Evolutionary conservation across 2,329 filamentous ascomycete species (phyloP).

Genomic region (Cercospora sp.): DNA sequence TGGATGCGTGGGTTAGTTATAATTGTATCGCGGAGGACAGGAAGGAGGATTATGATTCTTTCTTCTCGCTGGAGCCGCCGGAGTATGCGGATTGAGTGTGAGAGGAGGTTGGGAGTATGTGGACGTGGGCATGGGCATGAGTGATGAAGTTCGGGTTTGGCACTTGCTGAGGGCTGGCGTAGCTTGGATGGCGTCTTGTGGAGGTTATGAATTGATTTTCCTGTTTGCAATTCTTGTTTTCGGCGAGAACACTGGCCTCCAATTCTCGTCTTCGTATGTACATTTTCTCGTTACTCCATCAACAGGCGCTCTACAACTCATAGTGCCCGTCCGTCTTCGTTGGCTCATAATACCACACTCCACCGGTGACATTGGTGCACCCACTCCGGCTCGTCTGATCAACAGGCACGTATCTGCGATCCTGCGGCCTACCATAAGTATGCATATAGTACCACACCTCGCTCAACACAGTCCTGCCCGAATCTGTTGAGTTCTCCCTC

Average conservation of each 20-base stretch:
- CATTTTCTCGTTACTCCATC: background rate
- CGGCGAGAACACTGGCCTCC: too few species aligned
- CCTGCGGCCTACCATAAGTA: constrained; percentile 59
- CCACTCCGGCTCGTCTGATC: constrained; percentile 54
- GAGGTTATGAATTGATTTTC: background rate
- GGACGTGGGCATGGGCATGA: background rate
- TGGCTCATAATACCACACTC: constrained; percentile 58
- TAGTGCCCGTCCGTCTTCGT: constrained; percentile 28
- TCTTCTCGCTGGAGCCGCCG: background rate
- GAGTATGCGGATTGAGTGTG: background rate
- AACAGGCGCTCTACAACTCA: background rate
- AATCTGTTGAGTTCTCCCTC: constrained; percentile 51
- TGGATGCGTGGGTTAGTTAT: background rate
- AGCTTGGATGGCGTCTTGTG: background rate
- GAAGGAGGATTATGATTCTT: background rate
- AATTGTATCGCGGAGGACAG: background rate
- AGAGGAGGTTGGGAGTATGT: background rate
- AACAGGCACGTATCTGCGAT: constrained; percentile 49
- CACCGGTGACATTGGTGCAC: constrained; percentile 57
- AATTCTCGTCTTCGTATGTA: background rate
- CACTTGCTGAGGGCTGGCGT: background rate
- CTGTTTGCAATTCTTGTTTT: too few species aligned
- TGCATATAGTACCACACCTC: constrained; percentile 70
- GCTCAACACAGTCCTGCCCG: constrained; percentile 57
- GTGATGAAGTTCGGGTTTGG: background rate